Evolutionary conservation across 2,329 filamentous ascomycete species (phyloP), one percentile per base, ranked within the genome.

Genomic region (Aspergillus latus): DNA sequence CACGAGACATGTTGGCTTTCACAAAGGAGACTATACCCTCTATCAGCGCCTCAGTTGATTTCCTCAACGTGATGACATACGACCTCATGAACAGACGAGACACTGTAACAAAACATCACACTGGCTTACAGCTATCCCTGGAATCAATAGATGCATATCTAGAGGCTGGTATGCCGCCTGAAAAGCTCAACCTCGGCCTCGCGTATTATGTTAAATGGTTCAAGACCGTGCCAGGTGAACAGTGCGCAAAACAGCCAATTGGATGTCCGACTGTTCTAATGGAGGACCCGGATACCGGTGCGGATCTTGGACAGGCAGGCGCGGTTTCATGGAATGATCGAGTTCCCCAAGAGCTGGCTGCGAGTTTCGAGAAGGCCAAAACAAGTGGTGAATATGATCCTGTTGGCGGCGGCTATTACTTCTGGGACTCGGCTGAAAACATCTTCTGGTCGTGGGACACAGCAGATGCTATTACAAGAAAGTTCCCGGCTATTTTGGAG

Each of bases 1-100:
- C 13, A 30, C 43, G 49, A 6, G 55, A 53, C 28, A 57, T 57
- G 55, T 10, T 57, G n/a, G 55, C 55, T 2, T 57, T 53, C n/a
- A 57, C 55, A 1, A 28, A 43, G 2, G 46, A 49, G 5, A 45
- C 16, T 11, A 43, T 34, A 15, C 46, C 45, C 10, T 26, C 32
- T 1, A 57, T 57, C n/a, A 40, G 16, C 4, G 34, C 37, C 10
- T 53, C 49, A 2, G 4, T 57, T 13, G 55, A 57, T 26, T 49
- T 57, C 13, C 39, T 54, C 16, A 57, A 57, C n/a, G 32, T 57
- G 4, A 57, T 57, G 55, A 37, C 55, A 4, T 57, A 57, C 32
- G 55, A 57, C 11, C 37, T 57, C 1, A 54, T 57, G 55, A 57
- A 57, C 21, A 10, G 50, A 5, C 16, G 55, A 8, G 55, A 57